Evolutionary conservation across 768 basidiomycete species (phyloP), one percentile per base, ranked within the genome.

Genomic region (Boletus tylopilopsis): DNA sequence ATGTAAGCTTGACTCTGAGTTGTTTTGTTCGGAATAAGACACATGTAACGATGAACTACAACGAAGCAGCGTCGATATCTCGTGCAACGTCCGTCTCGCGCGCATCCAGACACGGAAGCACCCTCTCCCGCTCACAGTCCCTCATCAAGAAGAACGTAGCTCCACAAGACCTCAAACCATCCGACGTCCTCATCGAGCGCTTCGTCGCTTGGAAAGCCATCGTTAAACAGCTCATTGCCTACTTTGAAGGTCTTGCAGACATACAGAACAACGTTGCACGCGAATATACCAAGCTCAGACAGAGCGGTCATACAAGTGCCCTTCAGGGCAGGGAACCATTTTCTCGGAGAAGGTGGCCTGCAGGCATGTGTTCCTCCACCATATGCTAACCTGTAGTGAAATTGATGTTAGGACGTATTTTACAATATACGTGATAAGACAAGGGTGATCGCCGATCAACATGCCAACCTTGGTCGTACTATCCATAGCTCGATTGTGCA

Each of bases 401-500:
- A 4, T 33, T 22, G 32, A 13, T 2, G 23, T 1, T 52, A 93
- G 88, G 95, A 97, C 63, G 81, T 96, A 16, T 98, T 87, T 70
- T 98, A 93, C 71, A 78, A 75, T 50, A 84, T 99, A 53, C 84
- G 96, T 16, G 93, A 97, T 77, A 94, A 92, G 70, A 94, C 94
- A 0, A 86, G 94, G 42, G 70, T 78, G 48, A 91, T 97, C 55
- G 93, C 96, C 0, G 96, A 98, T 71, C 91, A 95, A 47, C 94
- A 98, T 62, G 92, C 94, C 11, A 95, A 94, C 63, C 81, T 99
- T 9, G 95, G 94, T 2, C 84, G 93, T 27, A 98, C 96, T 6
- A 88, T 99, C 63, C 94, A 99, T 58, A 88, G 87, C 27, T 95
- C 93, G 5, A 97, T 98, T 62, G 95, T 99, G 2, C 94, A 97